Conservation (phyloP, 2,329 filamentous ascomycete genomes). For the Epichloe gansuensis region DNA sequence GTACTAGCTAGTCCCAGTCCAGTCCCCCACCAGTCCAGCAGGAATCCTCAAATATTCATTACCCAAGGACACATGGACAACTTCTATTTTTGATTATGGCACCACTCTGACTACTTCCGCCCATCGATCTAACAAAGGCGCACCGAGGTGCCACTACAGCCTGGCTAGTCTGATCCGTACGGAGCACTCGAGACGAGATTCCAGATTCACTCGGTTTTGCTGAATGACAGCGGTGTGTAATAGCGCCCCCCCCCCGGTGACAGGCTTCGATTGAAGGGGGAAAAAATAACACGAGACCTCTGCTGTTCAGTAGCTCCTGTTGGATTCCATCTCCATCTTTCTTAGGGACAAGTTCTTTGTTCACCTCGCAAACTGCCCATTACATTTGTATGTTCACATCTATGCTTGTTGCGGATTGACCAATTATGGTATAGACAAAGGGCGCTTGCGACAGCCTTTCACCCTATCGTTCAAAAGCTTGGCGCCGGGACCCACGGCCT, state of each 20-base stretch:
- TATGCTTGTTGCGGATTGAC: background rate
- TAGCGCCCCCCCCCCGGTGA: background rate
- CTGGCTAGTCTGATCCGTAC: background rate
- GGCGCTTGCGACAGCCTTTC: conserved; percentile 1
- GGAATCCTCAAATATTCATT: background rate
- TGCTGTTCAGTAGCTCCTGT: background rate
- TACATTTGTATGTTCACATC: background rate
- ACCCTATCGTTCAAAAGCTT: background rate
- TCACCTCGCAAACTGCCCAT: background rate
- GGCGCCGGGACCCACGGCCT: background rate
- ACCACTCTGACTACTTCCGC: background rate
- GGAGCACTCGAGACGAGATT: background rate
- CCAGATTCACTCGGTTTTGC: background rate
- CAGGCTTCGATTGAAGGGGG: background rate
- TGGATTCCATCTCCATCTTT: background rate
- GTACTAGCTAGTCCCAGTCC: background rate
- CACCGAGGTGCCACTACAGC: background rate
- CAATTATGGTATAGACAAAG: background rate
- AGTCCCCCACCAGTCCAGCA: background rate
- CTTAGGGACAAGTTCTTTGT: background rate
- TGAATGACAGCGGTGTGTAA: background rate
- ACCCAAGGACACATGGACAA: background rate
- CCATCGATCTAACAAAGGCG: background rate
- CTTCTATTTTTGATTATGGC: too few species aligned
- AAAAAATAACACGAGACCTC: background rate